Evolutionary conservation across 352 stramenopile genomes (phyloP).

Genomic region (Pythium dissotocum): DNA sequence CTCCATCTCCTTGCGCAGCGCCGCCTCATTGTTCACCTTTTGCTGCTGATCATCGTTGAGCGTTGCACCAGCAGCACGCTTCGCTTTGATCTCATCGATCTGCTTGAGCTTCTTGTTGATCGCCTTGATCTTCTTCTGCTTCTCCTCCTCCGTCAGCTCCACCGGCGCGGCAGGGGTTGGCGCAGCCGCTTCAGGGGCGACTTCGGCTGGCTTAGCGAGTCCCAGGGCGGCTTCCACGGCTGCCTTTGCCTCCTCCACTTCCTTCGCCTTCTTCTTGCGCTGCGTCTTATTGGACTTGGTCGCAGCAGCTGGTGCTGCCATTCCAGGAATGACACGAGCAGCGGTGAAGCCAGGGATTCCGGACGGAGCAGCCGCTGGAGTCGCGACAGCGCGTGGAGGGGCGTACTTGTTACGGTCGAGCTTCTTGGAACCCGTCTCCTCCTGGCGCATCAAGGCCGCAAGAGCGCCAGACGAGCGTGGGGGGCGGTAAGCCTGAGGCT

Average conservation of each 20-base stretch:
- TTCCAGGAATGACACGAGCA: constrained; percentile 60
- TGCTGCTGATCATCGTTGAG: constrained; percentile 82
- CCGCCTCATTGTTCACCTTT: constrained; percentile 69
- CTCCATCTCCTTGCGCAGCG: constrained; percentile 66
- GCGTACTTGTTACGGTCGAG: constrained; percentile 87
- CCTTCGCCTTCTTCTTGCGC: constrained; percentile 85
- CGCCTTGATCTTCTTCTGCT: constrained; percentile 84
- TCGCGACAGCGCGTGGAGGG: constrained; percentile 35
- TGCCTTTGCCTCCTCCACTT: constrained; percentile 64
- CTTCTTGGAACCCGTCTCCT: constrained; percentile 79
- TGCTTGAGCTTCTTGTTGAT: constrained; percentile 89
- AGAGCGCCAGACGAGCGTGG: constrained; percentile 89
- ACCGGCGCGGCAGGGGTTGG: constrained; percentile 18
- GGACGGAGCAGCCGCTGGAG: constrained; percentile 7
- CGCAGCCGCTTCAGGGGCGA: constrained; percentile 17
- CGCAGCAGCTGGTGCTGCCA: constrained; percentile 43
- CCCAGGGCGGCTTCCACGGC: constrained; percentile 54
- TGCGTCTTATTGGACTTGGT: constrained; percentile 83
- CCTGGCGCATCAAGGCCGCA: constrained; percentile 92
- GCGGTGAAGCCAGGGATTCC: constrained; percentile 51
- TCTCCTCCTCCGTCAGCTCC: constrained; percentile 70
- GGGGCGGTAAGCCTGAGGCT: constrained; percentile 83
- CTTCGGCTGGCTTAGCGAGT: constrained; percentile 22
- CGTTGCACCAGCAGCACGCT: constrained; percentile 63
- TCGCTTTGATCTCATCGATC: constrained; percentile 83